phyloP scores from a whole-genome alignment of 345 rosid genomes.

The Stellera chamaejasme region DNA sequence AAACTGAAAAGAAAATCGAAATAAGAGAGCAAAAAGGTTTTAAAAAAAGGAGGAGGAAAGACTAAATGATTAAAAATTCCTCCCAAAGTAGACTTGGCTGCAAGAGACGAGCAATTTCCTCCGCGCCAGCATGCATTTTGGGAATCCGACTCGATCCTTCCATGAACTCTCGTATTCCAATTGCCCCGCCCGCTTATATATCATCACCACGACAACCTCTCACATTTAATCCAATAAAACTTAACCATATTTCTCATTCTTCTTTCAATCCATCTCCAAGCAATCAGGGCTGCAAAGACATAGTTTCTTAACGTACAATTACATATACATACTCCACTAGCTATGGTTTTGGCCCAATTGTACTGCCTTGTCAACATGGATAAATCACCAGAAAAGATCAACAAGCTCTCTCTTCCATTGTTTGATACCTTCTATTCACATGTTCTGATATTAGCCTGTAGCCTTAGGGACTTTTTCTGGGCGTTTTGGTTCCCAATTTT shows the following conservation, averaged over 20 bases:
- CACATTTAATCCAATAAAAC: constrained; percentile 7
- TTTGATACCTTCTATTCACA: constrained; percentile 20
- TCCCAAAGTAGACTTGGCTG: neutral
- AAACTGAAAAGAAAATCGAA: too few relatives aligned
- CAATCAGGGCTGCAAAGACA: neutral
- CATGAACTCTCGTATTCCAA: neutral
- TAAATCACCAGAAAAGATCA: constrained; percentile 18
- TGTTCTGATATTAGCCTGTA: constrained; percentile 13
- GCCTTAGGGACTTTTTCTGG: constrained; percentile 23
- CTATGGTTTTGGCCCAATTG: constrained; percentile 12
- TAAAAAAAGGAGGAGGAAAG: neutral
- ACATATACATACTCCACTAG: neutral
- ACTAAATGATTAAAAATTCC: neutral
- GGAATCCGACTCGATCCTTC: constrained; percentile 4
- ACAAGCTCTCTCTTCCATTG: constrained; percentile 14
- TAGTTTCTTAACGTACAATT: neutral
- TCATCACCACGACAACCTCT: constrained; percentile 1
- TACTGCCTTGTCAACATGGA: constrained; percentile 20
- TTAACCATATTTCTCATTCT: neutral
- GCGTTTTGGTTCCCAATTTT: constrained; percentile 27
- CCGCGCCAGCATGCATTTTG: constrained; percentile 14
- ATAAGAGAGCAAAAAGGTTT: too few relatives aligned
- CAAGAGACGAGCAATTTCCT: constrained; percentile 8
- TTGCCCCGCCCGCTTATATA: constrained; percentile 10
- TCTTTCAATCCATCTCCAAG: neutral